A percentile compares a stretch with the other conserved stretches of the same genome.
These are phyloP conservation scores for Botrytis elliptica DNA, from an alignment of 2,329 filamentous ascomycete species.

Conservation along the genomic window DNA sequence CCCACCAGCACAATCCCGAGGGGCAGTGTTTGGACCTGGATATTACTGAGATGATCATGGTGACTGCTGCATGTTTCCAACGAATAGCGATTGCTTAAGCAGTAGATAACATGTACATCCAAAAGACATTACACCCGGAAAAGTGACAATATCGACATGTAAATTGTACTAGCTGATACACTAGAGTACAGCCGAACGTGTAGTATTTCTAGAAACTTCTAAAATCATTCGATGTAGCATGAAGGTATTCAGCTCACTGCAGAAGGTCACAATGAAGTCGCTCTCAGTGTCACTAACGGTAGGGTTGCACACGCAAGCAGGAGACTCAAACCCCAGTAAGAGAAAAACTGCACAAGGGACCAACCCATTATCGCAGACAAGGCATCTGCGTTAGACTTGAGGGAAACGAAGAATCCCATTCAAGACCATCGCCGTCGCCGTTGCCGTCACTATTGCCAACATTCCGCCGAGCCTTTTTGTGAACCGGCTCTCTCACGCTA, in stretches of 20 bases:
- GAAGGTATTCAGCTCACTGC: neutral
- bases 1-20: constrained; percentile 2
- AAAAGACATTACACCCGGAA: neutral
- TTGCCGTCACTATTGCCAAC: neutral
- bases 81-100: neutral
- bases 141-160: constrained; percentile 6
- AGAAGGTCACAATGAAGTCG: constrained; percentile 3
- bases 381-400: neutral
- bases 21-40: neutral
- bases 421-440: neutral
- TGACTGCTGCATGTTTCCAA: constrained; percentile 1
- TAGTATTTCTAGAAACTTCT: constrained; percentile 12
- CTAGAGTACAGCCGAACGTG: neutral
- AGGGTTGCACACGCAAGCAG: neutral
- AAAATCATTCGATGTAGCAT: constrained; percentile 6
- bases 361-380: neutral
- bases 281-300: neutral
- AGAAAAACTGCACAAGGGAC: neutral
- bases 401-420: neutral
- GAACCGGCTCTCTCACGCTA: neutral
- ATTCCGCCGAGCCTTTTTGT: neutral
- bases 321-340: neutral
- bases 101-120: neutral
- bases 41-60: neutral
- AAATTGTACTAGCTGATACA: constrained; percentile 2